phyloP scores from a whole-genome alignment of 306 rosid species.

The Prunus mira region DNA sequence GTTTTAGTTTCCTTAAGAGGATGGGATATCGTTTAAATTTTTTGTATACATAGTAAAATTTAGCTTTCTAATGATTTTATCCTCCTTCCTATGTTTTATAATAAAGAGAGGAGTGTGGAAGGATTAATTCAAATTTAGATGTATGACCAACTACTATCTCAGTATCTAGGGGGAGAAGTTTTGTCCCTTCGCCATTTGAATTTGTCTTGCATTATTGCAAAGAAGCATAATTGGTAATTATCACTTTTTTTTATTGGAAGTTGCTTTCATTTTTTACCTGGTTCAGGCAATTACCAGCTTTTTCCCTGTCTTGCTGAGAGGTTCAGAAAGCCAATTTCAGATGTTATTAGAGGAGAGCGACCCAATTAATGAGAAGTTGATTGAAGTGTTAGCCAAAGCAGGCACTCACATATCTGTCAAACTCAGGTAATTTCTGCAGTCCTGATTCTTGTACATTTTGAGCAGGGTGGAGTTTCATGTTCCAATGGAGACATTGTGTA shows the following conservation, averaged over 20 bases:
- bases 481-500: not conserved
- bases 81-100: not conserved
- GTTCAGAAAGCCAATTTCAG: slow-evolving; percentile 58
- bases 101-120: not conserved
- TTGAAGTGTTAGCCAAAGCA: slow-evolving; percentile 66
- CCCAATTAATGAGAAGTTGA: slow-evolving; percentile 56
- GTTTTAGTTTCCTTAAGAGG: not conserved
- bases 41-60: no score
- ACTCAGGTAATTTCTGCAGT: slow-evolving; percentile 52
- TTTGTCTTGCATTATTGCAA: slow-evolving; percentile 6
- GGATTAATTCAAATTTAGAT: not conserved
- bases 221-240: not conserved
- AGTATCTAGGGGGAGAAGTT: not conserved
- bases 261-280: slow-evolving; percentile 27
- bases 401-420: slow-evolving; percentile 56
- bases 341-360: slow-evolving; percentile 50
- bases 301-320: slow-evolving; percentile 75
- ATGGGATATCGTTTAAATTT: not conserved
- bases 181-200: slow-evolving; percentile 13
- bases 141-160: not conserved
- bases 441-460: slow-evolving; percentile 3
- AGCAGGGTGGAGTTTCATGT: not conserved
- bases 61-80: not conserved
- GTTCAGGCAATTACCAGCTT: slow-evolving; percentile 59
- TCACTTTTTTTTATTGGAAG: slow-evolving; percentile 13